Conservation (phyloP, 192 early-diverging fungal species). For the Entrophospora sp. region DNA sequence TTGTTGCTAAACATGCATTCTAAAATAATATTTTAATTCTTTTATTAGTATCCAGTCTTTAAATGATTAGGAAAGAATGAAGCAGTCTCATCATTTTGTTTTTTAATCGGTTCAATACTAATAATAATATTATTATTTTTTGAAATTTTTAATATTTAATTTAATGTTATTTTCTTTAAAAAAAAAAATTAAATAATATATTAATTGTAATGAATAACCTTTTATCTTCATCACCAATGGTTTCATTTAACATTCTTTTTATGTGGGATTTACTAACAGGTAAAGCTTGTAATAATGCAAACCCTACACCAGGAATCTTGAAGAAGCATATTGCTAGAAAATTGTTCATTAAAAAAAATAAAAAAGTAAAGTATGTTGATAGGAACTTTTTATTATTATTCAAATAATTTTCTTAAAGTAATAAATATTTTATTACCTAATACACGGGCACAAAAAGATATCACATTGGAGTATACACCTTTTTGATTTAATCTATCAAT, state of each 20-base stretch:
- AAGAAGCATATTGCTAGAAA: slow-evolving; percentile 37
- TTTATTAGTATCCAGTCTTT: too few relatives aligned
- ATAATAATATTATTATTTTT: too few relatives aligned
- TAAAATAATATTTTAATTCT: neutral
- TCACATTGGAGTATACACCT: slow-evolving; percentile 39
- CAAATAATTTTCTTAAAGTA: neutral
- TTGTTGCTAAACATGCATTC: slow-evolving; percentile 68
- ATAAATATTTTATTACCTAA: slow-evolving; percentile 22
- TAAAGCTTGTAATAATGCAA: slow-evolving; percentile 32
- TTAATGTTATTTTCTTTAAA: too few relatives aligned
- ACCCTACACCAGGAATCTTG: slow-evolving; percentile 39
- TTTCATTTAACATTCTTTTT: slow-evolving; percentile 29
- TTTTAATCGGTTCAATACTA: slow-evolving; percentile 22
- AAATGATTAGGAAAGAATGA: slow-evolving; percentile 33
- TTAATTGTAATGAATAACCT: neutral
- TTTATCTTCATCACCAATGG: slow-evolving; percentile 17
- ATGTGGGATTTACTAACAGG: slow-evolving; percentile 33
- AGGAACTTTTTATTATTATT: neutral
- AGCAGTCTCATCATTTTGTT: slow-evolving; percentile 17
- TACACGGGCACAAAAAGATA: slow-evolving; percentile 42
- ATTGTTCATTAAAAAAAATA: slow-evolving; percentile 10
- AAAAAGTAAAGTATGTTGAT: neutral
- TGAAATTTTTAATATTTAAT: neutral
- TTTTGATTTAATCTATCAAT: slow-evolving; percentile 15
- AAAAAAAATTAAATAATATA: neutral